These are phyloP conservation scores for Pseudogymnoascus sp. DNA, from an alignment of 2,329 filamentous ascomycete genomes.

Conservation along the genomic window DNA sequence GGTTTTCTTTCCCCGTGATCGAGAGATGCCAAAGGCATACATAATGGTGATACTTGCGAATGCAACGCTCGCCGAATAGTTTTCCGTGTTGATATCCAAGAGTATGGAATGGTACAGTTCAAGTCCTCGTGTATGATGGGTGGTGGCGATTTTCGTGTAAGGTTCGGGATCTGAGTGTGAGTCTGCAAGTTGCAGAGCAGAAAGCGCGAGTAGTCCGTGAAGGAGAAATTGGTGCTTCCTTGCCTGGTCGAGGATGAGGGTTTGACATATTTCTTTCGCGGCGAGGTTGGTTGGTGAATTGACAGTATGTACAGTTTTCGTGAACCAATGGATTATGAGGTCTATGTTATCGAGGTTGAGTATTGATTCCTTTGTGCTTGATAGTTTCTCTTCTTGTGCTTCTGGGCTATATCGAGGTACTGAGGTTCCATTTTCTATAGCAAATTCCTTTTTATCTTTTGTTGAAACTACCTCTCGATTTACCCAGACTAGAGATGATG, in stretches of 20 bases:
- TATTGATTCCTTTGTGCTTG: neutral
- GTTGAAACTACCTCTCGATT: slow-evolving; percentile 6
- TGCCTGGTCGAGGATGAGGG: slow-evolving; percentile 17
- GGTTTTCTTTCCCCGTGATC: neutral
- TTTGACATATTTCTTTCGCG: slow-evolving; percentile 11
- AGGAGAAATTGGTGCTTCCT: slow-evolving; percentile 17
- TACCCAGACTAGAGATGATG: neutral
- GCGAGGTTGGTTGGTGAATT: slow-evolving; percentile 9
- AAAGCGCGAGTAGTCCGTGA: slow-evolving; percentile 20
- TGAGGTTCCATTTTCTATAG: neutral
- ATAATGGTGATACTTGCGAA: slow-evolving; percentile 15
- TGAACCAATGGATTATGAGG: slow-evolving; percentile 19
- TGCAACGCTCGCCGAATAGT: slow-evolving; percentile 14
- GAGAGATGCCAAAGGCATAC: slow-evolving; percentile 11
- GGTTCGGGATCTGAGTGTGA: neutral
- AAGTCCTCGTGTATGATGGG: slow-evolving; percentile 13
- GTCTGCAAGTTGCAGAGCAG: slow-evolving; percentile 18
- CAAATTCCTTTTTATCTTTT: neutral
- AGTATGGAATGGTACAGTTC: slow-evolving; percentile 11
- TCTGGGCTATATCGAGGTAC: neutral
- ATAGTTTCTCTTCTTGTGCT: slow-evolving; percentile 5
- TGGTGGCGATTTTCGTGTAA: slow-evolving; percentile 11
- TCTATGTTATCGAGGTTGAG: slow-evolving; percentile 17
- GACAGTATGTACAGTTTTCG: slow-evolving; percentile 13
- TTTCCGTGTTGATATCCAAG: slow-evolving; percentile 8